These are phyloP conservation scores for Aspergillus latus DNA, from an alignment of 2,329 filamentous ascomycete genomes.

Conservation along the genomic window DNA sequence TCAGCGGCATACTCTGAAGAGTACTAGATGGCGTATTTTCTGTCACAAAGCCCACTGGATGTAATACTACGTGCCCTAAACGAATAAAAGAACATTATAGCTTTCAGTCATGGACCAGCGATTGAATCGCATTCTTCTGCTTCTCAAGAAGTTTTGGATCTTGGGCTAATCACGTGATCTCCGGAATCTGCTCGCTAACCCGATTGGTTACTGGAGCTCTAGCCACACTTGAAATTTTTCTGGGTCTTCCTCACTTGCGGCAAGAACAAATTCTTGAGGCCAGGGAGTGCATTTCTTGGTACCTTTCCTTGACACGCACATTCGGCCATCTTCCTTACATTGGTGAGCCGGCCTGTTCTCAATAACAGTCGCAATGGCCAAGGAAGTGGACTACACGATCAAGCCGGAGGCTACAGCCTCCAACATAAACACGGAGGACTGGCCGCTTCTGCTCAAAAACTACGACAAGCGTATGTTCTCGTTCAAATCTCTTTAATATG, in stretches of 20 bases:
- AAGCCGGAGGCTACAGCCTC: slow-evolving; percentile 85
- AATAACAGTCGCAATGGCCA: slow-evolving; percentile 51
- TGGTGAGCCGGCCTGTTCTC: slow-evolving; percentile 24
- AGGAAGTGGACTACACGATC: slow-evolving; percentile 75
- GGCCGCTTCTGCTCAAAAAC: slow-evolving; percentile 94
- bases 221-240: slow-evolving; percentile 32
- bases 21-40: no score
- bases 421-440: slow-evolving; percentile 78
- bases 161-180: slow-evolving; percentile 15
- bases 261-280: slow-evolving; percentile 24
- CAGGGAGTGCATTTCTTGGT: slow-evolving; percentile 24
- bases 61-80: no score
- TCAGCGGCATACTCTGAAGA: no score
- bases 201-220: slow-evolving; percentile 21
- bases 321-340: slow-evolving; percentile 19
- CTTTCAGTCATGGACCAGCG: no score
- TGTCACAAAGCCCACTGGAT: no score
- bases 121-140: no score
- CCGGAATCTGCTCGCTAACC: slow-evolving; percentile 25
- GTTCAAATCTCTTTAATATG: slow-evolving; percentile 4
- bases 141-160: no score
- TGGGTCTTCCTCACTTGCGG: slow-evolving; percentile 26
- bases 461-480: slow-evolving; percentile 78
- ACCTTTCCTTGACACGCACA: slow-evolving; percentile 22
- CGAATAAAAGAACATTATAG: no score